These are phyloP conservation scores for Fraxinus velutina DNA, from an alignment of 305 asterid genomes.

Conservation along the genomic window DNA sequence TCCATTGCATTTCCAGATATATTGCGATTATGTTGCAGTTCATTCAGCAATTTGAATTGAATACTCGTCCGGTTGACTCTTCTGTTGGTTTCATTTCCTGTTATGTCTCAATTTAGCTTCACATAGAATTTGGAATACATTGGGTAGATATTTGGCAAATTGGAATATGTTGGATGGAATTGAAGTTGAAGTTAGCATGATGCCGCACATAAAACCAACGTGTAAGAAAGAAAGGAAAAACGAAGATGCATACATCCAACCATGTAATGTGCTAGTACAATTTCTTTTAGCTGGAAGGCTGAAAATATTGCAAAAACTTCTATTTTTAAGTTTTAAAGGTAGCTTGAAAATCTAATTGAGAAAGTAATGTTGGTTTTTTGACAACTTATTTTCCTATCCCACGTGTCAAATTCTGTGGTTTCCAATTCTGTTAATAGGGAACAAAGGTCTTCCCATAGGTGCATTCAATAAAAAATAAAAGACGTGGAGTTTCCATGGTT, in stretches of 20 bases:
- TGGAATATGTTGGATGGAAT: conserved; percentile 5
- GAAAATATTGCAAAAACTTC: neutral
- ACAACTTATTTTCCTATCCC: neutral
- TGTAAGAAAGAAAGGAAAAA: conserved; percentile 2
- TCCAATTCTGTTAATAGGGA: neutral
- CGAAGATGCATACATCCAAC: neutral
- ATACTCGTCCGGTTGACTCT: neutral
- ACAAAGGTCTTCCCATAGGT: neutral
- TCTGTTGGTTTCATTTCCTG: conserved; percentile 11
- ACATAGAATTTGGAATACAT: neutral
- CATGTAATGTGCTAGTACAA: neutral
- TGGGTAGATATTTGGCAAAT: neutral
- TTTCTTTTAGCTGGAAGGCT: neutral
- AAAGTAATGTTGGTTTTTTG: neutral
- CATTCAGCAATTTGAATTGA: neutral
- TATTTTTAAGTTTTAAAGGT: neutral
- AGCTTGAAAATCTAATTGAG: neutral
- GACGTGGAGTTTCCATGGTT: neutral
- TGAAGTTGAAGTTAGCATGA: neutral
- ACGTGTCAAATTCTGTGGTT: neutral
- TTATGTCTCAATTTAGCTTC: neutral
- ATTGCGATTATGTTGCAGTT: neutral
- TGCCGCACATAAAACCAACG: neutral
- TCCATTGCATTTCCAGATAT: conserved; percentile 3
- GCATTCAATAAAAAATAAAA: neutral